Evolutionary conservation across 208 protist genomes (phyloP), one percentile per base, ranked within the genome.

Genomic region (Leishmania braziliensis): DNA sequence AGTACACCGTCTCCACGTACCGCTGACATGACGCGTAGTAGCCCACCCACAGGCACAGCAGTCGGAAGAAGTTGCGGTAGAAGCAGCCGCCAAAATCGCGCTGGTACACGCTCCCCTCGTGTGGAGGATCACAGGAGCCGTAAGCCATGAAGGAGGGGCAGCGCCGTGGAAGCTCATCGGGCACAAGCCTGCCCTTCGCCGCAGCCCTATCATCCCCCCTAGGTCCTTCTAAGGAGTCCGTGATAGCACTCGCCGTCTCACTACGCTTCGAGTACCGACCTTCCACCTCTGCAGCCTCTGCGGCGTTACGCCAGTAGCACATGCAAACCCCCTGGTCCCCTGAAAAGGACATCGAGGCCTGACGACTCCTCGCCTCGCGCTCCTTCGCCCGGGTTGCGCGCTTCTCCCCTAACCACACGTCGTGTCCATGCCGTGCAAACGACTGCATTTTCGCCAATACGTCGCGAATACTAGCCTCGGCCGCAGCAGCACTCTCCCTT

Each of bases 1-100:
- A 97, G 82, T 88, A 97, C 60, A 97, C 75, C 58, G 92, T 97
- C 77, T 92, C 92, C 43, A 95, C 87, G 84, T 95, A 95, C 8
- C 90, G 88, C 89, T 95, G 92, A 66, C 85, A 92, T 33, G 87
- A 86, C 14, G 84, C 85, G 83, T 97, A 97, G 86, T 97, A 92
- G n/a, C 88, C 91, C 18, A 95, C 71, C 94, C 94, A 97, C 51
- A 93, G 79, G 78, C 94, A 97, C 62, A 97, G 82, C 65, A 97
- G 83, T 5, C 92, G 92, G 83, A 97, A 96, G 73, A 95, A 89
- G 85, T 94, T 95, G 33, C 91, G 86, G 73, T 91, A 95, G 77
- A 97, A 95, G 76, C 91, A 95, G 53, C 90, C 90, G 36, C 93
- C 93, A 78, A 88, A 91, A 56, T 77, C 75, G 62, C 75, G 62